A percentile compares a stretch with the other conserved stretches of the same genome.
phyloP scores from a whole-genome alignment of 768 basidiomycete species.

The Kwoniella botswanensis region DNA sequence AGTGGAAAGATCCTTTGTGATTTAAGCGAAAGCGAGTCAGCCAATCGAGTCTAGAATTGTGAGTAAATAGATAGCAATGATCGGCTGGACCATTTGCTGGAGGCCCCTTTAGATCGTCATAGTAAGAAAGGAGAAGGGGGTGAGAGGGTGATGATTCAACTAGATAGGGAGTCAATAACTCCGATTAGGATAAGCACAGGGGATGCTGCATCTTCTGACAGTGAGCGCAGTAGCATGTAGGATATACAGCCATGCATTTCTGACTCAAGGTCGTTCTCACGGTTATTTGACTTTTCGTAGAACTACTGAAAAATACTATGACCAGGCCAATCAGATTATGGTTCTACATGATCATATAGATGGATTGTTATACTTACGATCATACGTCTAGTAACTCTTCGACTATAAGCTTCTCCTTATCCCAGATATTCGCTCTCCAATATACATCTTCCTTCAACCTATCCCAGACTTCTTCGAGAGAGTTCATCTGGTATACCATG shows the following conservation, averaged over 20 bases:
- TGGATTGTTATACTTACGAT: not conserved
- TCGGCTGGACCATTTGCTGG: not conserved
- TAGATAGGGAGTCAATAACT: not conserved
- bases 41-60: not conserved
- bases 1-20: not conserved
- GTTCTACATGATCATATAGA: too few species aligned
- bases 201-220: not conserved
- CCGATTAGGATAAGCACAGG: not conserved
- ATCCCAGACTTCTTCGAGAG: constrained; percentile 41
- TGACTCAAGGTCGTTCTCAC: not conserved
- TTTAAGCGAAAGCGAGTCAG: not conserved
- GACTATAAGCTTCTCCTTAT: constrained; percentile 50
- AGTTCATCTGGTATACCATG: constrained; percentile 43
- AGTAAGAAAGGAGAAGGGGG: constrained; percentile 1
- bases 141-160: not conserved
- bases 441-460: constrained; percentile 53
- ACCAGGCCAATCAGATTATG: too few species aligned
- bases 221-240: too few species aligned
- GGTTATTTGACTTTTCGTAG: not conserved
- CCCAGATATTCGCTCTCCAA: constrained; percentile 54
- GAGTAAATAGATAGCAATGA: not conserved
- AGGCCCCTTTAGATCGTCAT: not conserved
- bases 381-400: constrained; percentile 42
- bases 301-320: not conserved
- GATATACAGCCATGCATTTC: not conserved